These are phyloP conservation scores for Coccomyxa subellipsoidea DNA, from an alignment of 163 green algal genomes.

Conservation along the genomic window DNA sequence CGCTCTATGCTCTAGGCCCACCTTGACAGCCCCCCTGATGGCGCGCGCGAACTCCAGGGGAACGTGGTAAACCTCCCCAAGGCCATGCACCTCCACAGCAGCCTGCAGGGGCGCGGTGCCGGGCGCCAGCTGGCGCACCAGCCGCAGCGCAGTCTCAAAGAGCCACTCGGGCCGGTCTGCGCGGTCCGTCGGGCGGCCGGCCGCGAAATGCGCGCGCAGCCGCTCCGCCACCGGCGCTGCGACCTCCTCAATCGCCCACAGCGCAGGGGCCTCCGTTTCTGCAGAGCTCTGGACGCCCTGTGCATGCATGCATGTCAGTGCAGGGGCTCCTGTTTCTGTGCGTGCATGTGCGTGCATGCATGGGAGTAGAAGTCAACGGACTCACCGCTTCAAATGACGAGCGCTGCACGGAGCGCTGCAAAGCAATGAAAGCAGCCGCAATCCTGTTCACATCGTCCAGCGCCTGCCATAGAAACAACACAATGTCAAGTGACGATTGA, in stretches of 20 bases:
- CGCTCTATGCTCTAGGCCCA: no score
- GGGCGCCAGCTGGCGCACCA: constrained; percentile 8
- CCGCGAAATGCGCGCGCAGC: constrained; percentile 45
- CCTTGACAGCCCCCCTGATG: constrained; percentile 25
- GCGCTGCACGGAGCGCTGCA: constrained; percentile 15
- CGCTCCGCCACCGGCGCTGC: constrained; percentile 22
- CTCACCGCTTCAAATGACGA: constrained; percentile 6
- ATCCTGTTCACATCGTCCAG: not conserved
- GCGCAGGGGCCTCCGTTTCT: constrained; percentile 15
- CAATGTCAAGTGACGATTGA: no score
- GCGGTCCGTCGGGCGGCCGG: constrained; percentile 36
- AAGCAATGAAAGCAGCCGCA: not conserved
- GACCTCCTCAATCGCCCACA: constrained; percentile 43
- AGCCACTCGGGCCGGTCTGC: constrained; percentile 55
- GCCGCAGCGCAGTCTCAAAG: constrained; percentile 36
- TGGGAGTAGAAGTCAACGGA: not conserved
- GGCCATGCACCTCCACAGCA: constrained; percentile 6
- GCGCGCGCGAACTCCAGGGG: constrained; percentile 42
- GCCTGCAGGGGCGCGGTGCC: constrained; percentile 14
- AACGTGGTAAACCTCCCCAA: constrained; percentile 38
- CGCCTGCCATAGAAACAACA: not conserved
- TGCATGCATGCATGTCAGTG: not conserved
- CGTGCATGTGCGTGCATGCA: no score
- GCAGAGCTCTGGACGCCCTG: not conserved
- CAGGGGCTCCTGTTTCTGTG: no score